Evolutionary conservation across 2,329 filamentous ascomycete species (phyloP), one percentile per base, ranked within the genome.

Genomic region (Ophiosphaerella korrae): DNA sequence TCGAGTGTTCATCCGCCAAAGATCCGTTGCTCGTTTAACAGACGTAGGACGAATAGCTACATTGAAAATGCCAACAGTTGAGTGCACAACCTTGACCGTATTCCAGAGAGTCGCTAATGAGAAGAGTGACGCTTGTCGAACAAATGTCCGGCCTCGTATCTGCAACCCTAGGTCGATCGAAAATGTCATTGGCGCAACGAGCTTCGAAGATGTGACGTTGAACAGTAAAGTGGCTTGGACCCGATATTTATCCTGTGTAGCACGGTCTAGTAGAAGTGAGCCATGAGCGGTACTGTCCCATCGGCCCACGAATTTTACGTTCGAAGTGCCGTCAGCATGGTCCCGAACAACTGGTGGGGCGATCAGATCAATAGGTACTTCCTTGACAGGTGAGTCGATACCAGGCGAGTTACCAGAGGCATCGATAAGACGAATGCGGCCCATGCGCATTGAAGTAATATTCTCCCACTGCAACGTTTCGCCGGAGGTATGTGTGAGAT

Each of bases 251-350:
- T 97, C 92, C n/a, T 90, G 85, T 1, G 94, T 97, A 1, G 90
- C 88, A 23, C 93, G 87, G 74, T 99, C 92, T n/a, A 99, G 84
- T 12, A 97, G 81, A n/a, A 96, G 79, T 5, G 94, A 97, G 57
- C 86, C 87, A 73, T 99, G 94, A 60, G 94, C 81, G 66, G 92
- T 96, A 0, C 93, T 97, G 70, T 99, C 94, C 94, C 94, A 99
- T 67, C 97, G 92, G 0, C 89, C 92, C n/a, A 88, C 83, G 37
- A 97, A 81, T 1, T 88, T 92, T 33, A 97, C 87, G 70, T 88
- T 92, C 32, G 87, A 88, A 0, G 92, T 97, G 33, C 94, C 94
- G 70, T 97, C 95, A 21, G 90, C 85, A 67, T 97, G 95, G 50
- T 89, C 86, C 56, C 88, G 89, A 58, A 96, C 88, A 48, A 86